A percentile compares a stretch with the other conserved stretches of the same genome.
phyloP scores from a whole-genome alignment of 1,284 basidiomycete species.

The Vanrija pseudolonga region DNA sequence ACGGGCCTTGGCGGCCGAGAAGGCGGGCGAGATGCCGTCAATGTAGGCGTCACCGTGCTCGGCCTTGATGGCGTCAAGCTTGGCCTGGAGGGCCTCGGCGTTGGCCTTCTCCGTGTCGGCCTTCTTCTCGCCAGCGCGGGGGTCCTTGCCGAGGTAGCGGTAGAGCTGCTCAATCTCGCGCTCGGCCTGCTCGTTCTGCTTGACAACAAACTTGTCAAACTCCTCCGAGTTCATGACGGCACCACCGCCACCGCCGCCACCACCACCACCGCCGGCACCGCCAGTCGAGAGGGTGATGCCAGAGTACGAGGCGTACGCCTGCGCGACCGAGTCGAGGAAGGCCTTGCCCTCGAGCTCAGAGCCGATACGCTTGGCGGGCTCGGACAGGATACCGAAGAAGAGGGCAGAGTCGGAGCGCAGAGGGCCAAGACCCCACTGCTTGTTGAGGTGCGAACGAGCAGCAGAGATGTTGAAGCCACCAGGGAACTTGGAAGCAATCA shows the following conservation, averaged over 20 bases:
- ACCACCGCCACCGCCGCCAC: conserved; percentile 63
- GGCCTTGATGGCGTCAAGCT: conserved; percentile 72
- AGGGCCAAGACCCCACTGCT: conserved; percentile 90
- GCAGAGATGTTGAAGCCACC: conserved; percentile 95
- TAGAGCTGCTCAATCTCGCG: conserved; percentile 94
- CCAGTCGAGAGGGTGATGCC: conserved; percentile 77
- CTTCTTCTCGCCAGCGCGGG: conserved; percentile 82
- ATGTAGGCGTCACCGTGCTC: conserved; percentile 85
- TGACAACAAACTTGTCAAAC: conserved; percentile 90
- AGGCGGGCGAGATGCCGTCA: conserved; percentile 89
- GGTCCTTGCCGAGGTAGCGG: conserved; percentile 91
- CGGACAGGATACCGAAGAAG: conserved; percentile 83
- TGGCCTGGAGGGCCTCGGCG: conserved; percentile 67
- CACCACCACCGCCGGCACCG: conserved; percentile 59
- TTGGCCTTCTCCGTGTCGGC: conserved; percentile 74
- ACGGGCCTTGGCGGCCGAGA: conserved; percentile 91
- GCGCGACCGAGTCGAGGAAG: conserved; percentile 85
- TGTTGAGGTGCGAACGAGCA: conserved; percentile 84
- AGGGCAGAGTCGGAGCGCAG: conserved; percentile 86
- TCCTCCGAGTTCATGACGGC: conserved; percentile 95
- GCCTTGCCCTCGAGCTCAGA: conserved; percentile 89
- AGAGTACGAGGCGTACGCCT: conserved; percentile 76
- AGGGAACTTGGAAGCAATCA: conserved; percentile 94
- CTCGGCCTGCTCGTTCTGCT: conserved; percentile 86
- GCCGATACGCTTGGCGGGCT: conserved; percentile 88